These are phyloP conservation scores for Dictyostelium discoideum DNA, from an alignment of 78 protist genomes.

Conservation along the genomic window DNA sequence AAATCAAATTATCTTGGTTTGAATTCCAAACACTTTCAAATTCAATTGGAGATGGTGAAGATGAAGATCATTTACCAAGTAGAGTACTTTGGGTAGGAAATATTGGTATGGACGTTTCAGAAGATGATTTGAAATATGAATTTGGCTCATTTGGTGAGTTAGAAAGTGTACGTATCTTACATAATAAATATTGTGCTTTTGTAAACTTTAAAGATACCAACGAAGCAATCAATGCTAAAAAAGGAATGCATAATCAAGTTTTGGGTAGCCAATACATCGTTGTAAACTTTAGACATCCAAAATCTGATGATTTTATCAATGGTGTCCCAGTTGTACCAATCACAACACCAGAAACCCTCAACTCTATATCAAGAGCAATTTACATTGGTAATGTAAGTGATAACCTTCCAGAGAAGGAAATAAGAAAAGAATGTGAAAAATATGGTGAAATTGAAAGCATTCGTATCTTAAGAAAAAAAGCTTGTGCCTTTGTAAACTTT, in stretches of 20 bases:
- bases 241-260: conserved; percentile 65
- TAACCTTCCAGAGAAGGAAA: conserved; percentile 70
- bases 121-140: conserved; percentile 57
- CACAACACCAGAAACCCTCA: conserved; percentile 75
- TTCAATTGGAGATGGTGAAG: not conserved
- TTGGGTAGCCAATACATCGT: conserved; percentile 49
- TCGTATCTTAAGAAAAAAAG: conserved; percentile 62
- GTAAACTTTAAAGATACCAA: conserved; percentile 61
- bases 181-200: conserved; percentile 77
- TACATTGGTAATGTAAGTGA: conserved; percentile 80
- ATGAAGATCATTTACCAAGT: conserved; percentile 61
- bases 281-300: conserved; percentile 77
- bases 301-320: conserved; percentile 12
- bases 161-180: conserved; percentile 71
- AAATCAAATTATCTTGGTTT: conserved; percentile 62
- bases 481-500: conserved; percentile 87
- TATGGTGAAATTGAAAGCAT: conserved; percentile 85
- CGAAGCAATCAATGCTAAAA: conserved; percentile 46
- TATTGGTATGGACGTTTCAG: conserved; percentile 72
- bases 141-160: conserved; percentile 72
- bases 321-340: conserved; percentile 6
- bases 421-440: conserved; percentile 54
- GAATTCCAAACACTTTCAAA: conserved; percentile 44
- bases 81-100: conserved; percentile 85
- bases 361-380: conserved; percentile 69